Evolutionary conservation across 2,329 filamentous ascomycete species (phyloP), one percentile per base, ranked within the genome.

Genomic region (Fusarium tricinctum): DNA sequence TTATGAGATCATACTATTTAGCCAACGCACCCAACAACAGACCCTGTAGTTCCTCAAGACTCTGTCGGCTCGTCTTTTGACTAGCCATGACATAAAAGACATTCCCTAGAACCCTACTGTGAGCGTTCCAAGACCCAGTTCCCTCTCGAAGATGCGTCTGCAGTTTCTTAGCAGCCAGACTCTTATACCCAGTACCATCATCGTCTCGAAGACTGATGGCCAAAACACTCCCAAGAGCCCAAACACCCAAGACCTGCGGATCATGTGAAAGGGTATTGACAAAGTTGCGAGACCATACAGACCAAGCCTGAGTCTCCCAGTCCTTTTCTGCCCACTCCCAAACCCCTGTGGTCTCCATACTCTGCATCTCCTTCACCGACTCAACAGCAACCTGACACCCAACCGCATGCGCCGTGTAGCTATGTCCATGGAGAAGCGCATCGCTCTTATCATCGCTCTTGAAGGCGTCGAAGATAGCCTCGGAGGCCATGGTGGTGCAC

Each of bases 351-450:
- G 71, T 70, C 5, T 92, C 88, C 81, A 93, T 86, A 1, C 78
- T 73, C 44, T 82, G 76, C 84, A 95, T 87, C 39, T 83, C 83
- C 10, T 78, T 76, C 10, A 97, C 76, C 1, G 88, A 89, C 50
- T 88, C 86, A n/a, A 91, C 82, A 0, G 91, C 93, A 0, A 97
- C 92, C 44, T 91, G 87, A 71, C 92, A 97, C 1, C 93, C 93
- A 2, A 96, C 86, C 0, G 93, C 86, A 77, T 97, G 92, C 0
- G 93, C 93, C 0, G 93, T 97, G 78, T 97, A 97, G 76, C 92
- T 95, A 76, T 97, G 93, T 0, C 93, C 93, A 71, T 97, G 93
- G 5, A 97, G 81, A 7, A 97, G 79, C 0, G 93, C 93, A 69
- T 95, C 92, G 1, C 87, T 88, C 79, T 96, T 97, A 48, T 93